These are phyloP conservation scores for Amniculicola lignicola DNA, from an alignment of 495 filamentous ascomycete genomes.

Conservation along the genomic window DNA sequence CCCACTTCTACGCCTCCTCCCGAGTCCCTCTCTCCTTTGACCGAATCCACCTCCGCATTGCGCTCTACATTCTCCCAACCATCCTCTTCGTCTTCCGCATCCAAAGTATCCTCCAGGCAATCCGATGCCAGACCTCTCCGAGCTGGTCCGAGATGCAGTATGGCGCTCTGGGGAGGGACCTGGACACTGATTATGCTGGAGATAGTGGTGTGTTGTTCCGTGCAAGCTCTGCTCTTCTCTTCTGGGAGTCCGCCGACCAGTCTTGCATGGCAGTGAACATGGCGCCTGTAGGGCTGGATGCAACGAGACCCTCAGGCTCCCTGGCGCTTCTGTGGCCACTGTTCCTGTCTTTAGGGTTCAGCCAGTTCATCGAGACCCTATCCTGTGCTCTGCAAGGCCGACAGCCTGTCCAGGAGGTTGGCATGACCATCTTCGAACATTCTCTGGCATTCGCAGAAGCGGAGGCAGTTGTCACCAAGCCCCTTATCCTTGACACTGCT, in stretches of 20 bases:
- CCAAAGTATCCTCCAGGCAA: conserved; percentile 67
- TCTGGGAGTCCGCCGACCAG: conserved; percentile 63
- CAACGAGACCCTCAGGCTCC: conserved; percentile 59
- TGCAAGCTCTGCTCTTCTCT: conserved; percentile 62
- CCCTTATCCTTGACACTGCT: conserved; percentile 64
- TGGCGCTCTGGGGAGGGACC: conserved; percentile 62
- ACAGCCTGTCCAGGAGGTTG: conserved; percentile 73
- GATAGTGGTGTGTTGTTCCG: conserved; percentile 66
- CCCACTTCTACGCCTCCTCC: conserved; percentile 87
- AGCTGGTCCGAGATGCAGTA: conserved; percentile 70
- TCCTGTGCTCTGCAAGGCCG: conserved; percentile 88
- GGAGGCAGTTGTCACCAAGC: conserved; percentile 75
- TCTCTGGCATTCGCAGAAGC: conserved; percentile 95
- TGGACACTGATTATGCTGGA: conserved; percentile 70
- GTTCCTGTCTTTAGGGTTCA: conserved; percentile 75
- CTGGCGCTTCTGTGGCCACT: conserved; percentile 83
- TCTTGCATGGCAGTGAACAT: conserved; percentile 74
- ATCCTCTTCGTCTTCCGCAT: conserved; percentile 68
- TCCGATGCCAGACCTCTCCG: conserved; percentile 88
- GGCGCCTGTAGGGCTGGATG: conserved; percentile 45
- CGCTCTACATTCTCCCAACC: conserved; percentile 73
- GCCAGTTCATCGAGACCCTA: conserved; percentile 84
- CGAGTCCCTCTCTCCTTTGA: conserved; percentile 68
- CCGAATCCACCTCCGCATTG: conserved; percentile 64
- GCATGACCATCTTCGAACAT: conserved; percentile 96